Evolutionary conservation across 163 green algal species (phyloP).

Genomic region (Volvox carteri): DNA sequence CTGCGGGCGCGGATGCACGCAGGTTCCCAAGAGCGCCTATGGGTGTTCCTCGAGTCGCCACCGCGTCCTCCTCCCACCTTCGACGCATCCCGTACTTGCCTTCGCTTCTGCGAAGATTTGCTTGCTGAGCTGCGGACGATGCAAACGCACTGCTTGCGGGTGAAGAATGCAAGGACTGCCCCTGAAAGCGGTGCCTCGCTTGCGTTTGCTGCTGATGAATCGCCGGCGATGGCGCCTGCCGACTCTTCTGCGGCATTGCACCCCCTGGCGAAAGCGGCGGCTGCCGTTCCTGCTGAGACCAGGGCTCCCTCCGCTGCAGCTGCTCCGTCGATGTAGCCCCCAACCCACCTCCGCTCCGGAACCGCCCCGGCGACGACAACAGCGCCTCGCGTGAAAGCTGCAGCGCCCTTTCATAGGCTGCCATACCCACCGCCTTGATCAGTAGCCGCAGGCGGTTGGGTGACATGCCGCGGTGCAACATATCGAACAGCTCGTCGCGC

Average conservation of each 20-base stretch:
- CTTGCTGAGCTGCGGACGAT: neutral
- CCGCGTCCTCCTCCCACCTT: neutral
- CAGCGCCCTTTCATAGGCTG: neutral
- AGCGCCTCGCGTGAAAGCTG: neutral
- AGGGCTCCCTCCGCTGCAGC: neutral
- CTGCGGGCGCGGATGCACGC: neutral
- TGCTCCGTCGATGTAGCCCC: neutral
- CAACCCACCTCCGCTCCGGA: neutral
- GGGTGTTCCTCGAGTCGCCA: too few species aligned
- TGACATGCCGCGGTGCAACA: constrained; percentile 45
- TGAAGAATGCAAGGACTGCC: too few species aligned
- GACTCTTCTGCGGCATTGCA: neutral
- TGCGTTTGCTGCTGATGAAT: neutral
- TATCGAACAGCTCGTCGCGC: constrained; percentile 28
- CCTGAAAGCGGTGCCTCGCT: too few species aligned
- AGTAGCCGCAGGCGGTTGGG: constrained; percentile 31
- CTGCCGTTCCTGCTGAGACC: neutral
- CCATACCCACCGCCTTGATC: neutral
- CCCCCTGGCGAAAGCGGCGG: neutral
- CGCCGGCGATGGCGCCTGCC: neutral
- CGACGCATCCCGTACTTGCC: neutral
- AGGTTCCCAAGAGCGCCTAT: neutral
- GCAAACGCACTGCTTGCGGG: neutral
- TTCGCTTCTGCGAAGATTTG: neutral
- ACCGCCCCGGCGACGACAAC: neutral